Evolutionary conservation across 768 basidiomycete species (phyloP).

Genomic region (Boletus rubescentipes): DNA sequence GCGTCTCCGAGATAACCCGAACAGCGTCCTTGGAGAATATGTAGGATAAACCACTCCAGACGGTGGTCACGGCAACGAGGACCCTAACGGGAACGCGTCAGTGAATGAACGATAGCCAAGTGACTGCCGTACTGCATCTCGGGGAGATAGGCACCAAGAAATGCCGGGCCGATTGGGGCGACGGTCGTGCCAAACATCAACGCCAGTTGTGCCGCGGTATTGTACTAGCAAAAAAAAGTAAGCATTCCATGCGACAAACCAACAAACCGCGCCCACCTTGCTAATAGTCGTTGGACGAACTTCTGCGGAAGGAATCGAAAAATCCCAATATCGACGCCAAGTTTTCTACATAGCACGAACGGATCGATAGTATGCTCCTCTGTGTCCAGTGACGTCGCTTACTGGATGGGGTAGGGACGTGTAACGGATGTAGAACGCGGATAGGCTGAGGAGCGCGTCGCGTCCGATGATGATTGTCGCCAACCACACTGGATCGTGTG

Average conservation of each 20-base stretch:
- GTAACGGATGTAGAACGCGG: slow-evolving; percentile 93
- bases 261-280: slow-evolving; percentile 52
- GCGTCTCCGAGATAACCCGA: slow-evolving; percentile 48
- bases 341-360: slow-evolving; percentile 67
- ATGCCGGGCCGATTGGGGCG: slow-evolving; percentile 69
- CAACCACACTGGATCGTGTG: slow-evolving; percentile 63
- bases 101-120: not conserved
- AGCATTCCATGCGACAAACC: not conserved
- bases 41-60: slow-evolving; percentile 89
- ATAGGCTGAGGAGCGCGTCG: slow-evolving; percentile 80
- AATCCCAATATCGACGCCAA: slow-evolving; percentile 91
- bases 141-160: slow-evolving; percentile 53
- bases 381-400: slow-evolving; percentile 8
- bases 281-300: slow-evolving; percentile 92
- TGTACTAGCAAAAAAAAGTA: slow-evolving; percentile 52
- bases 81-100: slow-evolving; percentile 48
- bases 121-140: slow-evolving; percentile 67
- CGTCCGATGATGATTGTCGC: slow-evolving; percentile 86
- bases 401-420: slow-evolving; percentile 86
- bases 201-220: slow-evolving; percentile 87
- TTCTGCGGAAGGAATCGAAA: slow-evolving; percentile 92
- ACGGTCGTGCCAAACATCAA: slow-evolving; percentile 91
- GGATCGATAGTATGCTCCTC: not conserved
- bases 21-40: slow-evolving; percentile 75
- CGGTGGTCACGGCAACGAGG: slow-evolving; percentile 85